These are phyloP conservation scores for Kluyveromyces wickerhamii DNA, from an alignment of 805 yeast species.

Conservation along the genomic window DNA sequence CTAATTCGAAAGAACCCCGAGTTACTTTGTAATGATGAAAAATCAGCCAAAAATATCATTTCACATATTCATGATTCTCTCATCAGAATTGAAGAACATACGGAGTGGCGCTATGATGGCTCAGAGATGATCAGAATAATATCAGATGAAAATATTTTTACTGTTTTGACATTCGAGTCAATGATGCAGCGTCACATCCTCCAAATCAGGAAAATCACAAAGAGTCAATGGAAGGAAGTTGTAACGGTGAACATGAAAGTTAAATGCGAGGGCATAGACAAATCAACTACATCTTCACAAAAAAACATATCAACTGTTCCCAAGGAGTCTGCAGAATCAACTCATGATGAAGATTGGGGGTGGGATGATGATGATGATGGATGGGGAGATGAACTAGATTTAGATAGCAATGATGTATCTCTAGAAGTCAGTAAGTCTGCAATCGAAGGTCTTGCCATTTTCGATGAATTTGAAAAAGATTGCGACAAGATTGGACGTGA, in stretches of 20 bases:
- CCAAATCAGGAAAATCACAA: slow-evolving; percentile 14
- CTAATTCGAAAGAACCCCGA: slow-evolving; percentile 18
- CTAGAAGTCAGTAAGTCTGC: neutral
- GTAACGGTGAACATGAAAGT: neutral
- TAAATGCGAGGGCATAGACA: neutral
- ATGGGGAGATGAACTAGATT: slow-evolving; percentile 18
- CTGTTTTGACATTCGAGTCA: slow-evolving; percentile 21
- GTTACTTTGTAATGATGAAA: slow-evolving; percentile 11
- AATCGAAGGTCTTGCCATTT: neutral
- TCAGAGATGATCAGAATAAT: slow-evolving; percentile 15
- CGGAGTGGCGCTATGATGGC: slow-evolving; percentile 14
- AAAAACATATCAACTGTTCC: neutral
- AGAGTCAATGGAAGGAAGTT: slow-evolving; percentile 9
- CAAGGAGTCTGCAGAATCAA: neutral
- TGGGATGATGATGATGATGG: slow-evolving; percentile 22
- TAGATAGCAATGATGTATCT: slow-evolving; percentile 12
- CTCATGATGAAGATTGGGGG: slow-evolving; percentile 19
- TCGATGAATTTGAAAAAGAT: slow-evolving; percentile 10
- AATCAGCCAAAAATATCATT: slow-evolving; percentile 8
- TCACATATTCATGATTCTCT: slow-evolving; percentile 10
- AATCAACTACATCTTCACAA: neutral
- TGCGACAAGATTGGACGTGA: slow-evolving; percentile 13
- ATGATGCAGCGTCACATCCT: slow-evolving; percentile 14
- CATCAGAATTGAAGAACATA: neutral
- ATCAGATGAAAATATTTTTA: slow-evolving; percentile 17